A percentile compares a stretch with the other conserved stretches of the same genome.
Conservation (phyloP, 352 stramenopile genomes). For the Globisporangium spinosum region DNA sequence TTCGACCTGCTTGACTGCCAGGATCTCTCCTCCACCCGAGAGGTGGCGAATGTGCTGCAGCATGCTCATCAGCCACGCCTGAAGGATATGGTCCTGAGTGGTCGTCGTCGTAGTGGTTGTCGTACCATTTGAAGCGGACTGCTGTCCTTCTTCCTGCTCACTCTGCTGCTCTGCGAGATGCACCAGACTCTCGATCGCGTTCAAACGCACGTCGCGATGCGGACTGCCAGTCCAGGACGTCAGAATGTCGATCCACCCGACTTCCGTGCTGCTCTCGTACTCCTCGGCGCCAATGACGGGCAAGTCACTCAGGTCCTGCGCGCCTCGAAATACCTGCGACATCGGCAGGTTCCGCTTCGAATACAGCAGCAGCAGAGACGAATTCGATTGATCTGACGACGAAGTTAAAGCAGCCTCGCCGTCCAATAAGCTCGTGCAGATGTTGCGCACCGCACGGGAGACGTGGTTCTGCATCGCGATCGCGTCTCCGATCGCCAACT, state of each 20-base stretch:
- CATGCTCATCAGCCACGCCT: constrained; percentile 77
- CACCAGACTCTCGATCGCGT: constrained; percentile 66
- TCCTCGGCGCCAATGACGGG: constrained; percentile 71
- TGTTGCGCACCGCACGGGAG: constrained; percentile 43
- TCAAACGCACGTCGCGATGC: constrained; percentile 47
- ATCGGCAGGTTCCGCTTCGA: constrained; percentile 61
- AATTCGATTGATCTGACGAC: constrained; percentile 24
- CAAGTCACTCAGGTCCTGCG: constrained; percentile 61
- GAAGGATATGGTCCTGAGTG: constrained; percentile 55
- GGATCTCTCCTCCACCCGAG: constrained; percentile 50
- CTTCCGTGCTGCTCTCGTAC: constrained; percentile 67
- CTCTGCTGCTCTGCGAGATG: constrained; percentile 46
- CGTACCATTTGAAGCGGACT: not conserved
- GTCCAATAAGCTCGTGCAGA: constrained; percentile 58
- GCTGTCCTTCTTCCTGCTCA: not conserved
- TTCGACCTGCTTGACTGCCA: constrained; percentile 79
- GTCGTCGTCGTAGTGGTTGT: not conserved
- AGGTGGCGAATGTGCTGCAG: constrained; percentile 64
- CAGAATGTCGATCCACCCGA: constrained; percentile 81
- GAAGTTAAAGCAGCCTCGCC: constrained; percentile 41
- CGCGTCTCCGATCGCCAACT: constrained; percentile 1
- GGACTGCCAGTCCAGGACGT: constrained; percentile 65
- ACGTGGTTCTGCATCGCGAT: constrained; percentile 31
- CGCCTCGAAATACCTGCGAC: constrained; percentile 52
- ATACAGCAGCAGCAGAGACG: constrained; percentile 42